Base-by-base conservation (phyloP, 139 green algal species). In the Tetraselmis striata region DNA sequence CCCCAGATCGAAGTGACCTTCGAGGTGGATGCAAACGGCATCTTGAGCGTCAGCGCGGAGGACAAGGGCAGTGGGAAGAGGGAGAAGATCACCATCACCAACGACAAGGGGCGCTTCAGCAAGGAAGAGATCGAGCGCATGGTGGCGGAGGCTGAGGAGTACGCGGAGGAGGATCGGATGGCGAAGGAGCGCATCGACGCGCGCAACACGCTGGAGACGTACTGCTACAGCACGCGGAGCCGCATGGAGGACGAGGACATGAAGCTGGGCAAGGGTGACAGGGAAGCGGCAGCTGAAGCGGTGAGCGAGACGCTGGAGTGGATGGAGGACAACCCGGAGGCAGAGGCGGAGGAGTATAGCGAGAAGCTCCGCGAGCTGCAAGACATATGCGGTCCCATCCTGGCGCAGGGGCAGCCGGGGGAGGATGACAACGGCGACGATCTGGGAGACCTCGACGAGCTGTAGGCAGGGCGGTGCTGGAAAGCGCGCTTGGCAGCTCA, bases 361-460 rank as follows among this genome's bases (percentile, higher is more conserved):
- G 97, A 99, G 32, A 96, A 97, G 89, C 88, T 96, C n/a, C 99
- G 98, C 91, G 94, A 98, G 84, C 86, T 99, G 29, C 94, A 99
- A 90, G 94, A 96, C 28, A 82, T 95, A 1, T 94, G 88, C 87
- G 92, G 93, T 78, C 97, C 97, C 77, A 97, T 99, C 85, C 83
- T 99, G 1, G 78, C 87, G 1, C 90, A 93, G 86, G 87, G 80
- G 27, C n/a, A n/a, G n/a, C n/a, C n/a, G n/a, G n/a, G n/a, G n/a
- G n/a, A n/a, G n/a, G n/a, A n/a, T n/a, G 88, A 82, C 11, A 90
- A 88, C 28, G 92, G 95, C 0, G 93, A 97, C 31, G 93, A 97
- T 30, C 77, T 95, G 11, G 93, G 83, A 0, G 88, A 93, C 28
- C 92, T 97, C 74, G 94, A 98, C 77, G 95, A 98, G 88, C 86